Conservation (phyloP, 768 basidiomycete species). For the Amanita thiersii region DNA sequence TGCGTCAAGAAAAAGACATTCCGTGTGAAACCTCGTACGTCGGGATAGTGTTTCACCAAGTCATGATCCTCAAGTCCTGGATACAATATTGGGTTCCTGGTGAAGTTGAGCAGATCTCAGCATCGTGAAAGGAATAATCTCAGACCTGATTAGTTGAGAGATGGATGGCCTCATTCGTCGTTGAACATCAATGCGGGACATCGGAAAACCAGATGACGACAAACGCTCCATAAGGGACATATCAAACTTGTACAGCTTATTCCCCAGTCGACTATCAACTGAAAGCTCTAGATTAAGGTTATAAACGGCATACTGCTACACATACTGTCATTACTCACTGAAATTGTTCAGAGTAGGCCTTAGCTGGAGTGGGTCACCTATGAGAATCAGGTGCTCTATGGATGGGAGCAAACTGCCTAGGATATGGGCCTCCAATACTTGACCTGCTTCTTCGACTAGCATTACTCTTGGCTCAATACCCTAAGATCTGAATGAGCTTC, state of each 20-base stretch:
- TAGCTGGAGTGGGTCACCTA: slow-evolving; percentile 76
- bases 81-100: slow-evolving; percentile 49
- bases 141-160: slow-evolving; percentile 50
- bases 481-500: slow-evolving; percentile 23
- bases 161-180: slow-evolving; percentile 70
- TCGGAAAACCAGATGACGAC: slow-evolving; percentile 42
- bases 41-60: slow-evolving; percentile 39
- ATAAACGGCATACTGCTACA: slow-evolving; percentile 3
- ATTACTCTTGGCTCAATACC: slow-evolving; percentile 52
- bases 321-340: slow-evolving; percentile 25
- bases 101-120: background rate
- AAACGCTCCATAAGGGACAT: slow-evolving; percentile 74
- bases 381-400: slow-evolving; percentile 67
- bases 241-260: slow-evolving; percentile 53
- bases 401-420: slow-evolving; percentile 54
- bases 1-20: slow-evolving; percentile 68
- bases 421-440: slow-evolving; percentile 75
- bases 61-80: slow-evolving; percentile 51
- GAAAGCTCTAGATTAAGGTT: slow-evolving; percentile 42
- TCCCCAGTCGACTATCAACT: slow-evolving; percentile 55
- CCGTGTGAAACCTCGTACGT: slow-evolving; percentile 53
- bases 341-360: slow-evolving; percentile 61
- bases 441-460: slow-evolving; percentile 76
- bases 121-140: background rate
- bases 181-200: slow-evolving; percentile 68